Evolutionary conservation across 148 eudicot genomes (phyloP).

Genomic region (Rhododendron williamsianum): DNA sequence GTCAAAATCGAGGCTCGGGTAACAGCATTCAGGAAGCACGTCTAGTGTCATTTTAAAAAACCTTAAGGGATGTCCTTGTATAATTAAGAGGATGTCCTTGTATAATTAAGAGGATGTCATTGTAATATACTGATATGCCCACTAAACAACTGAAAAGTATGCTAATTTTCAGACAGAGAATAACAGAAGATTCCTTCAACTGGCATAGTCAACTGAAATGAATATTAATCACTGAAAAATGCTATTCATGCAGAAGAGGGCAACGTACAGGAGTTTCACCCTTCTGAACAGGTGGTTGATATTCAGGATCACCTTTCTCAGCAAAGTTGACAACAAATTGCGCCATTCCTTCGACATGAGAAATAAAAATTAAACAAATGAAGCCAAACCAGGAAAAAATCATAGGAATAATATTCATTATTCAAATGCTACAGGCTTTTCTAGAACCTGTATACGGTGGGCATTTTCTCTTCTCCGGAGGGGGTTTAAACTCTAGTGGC

Average conservation of each 20-base stretch:
- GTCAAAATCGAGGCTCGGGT: neutral
- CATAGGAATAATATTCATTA: neutral
- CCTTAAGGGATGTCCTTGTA: neutral
- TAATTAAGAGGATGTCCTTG: neutral
- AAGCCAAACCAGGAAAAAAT: neutral
- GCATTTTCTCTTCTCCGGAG: constrained; percentile 91
- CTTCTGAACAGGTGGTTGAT: constrained; percentile 75
- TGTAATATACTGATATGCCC: neutral
- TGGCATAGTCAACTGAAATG: neutral
- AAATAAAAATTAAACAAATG: neutral
- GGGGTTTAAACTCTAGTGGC: constrained; percentile 82
- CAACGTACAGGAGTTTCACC: constrained; percentile 77
- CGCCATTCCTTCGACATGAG: constrained; percentile 61
- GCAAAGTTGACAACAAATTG: constrained; percentile 81
- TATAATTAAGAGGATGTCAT: neutral
- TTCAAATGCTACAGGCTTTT: neutral
- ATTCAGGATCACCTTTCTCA: constrained; percentile 81
- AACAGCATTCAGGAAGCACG: neutral
- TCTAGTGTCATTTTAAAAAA: neutral
- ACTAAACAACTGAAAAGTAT: neutral
- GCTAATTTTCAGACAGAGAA: neutral
- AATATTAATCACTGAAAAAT: neutral
- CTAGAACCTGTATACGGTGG: constrained; percentile 75
- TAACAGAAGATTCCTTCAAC: neutral
- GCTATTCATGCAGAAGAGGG: neutral